Base-by-base conservation (phyloP, 139 green algal species). In the Chlorella vulgaris region DNA sequence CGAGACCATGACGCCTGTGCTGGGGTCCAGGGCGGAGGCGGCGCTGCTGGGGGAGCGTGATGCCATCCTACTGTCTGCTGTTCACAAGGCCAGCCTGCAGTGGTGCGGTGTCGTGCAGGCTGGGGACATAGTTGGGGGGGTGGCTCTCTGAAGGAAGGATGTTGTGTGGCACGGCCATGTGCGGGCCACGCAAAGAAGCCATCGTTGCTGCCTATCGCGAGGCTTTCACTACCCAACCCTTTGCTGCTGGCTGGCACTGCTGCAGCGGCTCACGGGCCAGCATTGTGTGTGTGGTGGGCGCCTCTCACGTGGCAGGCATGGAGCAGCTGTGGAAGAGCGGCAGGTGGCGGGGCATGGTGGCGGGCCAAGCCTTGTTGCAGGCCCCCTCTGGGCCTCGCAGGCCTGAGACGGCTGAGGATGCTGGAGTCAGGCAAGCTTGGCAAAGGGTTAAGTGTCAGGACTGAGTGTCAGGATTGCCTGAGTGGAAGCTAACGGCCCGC, bases 1-100 rank as follows among this genome's bases (percentile, higher is more conserved):
- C n/a, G n/a, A n/a, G n/a, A 22, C 26, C 36, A 1, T n/a, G 35
- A 7, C 39, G 53, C 62, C 29, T 76, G 26, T n/a, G 50, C 58
- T 21, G n/a, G n/a, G n/a, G n/a, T n/a, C n/a, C n/a, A n/a, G n/a
- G n/a, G 79, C 65, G 1, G 81, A 87, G 53, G 43, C 50, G 2
- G 83, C 80, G 75, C 76, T 89, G 50, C 62, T 88, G n/a, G 67
- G 50, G 33, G 82, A 89, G 69, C 81, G 84, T 22, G 79, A 88
- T 66, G 80, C 80, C 5, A 63, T 85, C 7, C 51, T 88, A 36
- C 38, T 83, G 29, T 62, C 40, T 29, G 61, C 84, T 43, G 62
- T 88, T 60, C 62, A 85, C 47, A 31, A 68, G 22, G 84, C 71
- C 29, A 63, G 53, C 18, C 43, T 73, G 47, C 40, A 63, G 60